Evolutionary conservation across 2,329 filamentous ascomycete species (phyloP).

Genomic region (Epichloe uncinata): DNA sequence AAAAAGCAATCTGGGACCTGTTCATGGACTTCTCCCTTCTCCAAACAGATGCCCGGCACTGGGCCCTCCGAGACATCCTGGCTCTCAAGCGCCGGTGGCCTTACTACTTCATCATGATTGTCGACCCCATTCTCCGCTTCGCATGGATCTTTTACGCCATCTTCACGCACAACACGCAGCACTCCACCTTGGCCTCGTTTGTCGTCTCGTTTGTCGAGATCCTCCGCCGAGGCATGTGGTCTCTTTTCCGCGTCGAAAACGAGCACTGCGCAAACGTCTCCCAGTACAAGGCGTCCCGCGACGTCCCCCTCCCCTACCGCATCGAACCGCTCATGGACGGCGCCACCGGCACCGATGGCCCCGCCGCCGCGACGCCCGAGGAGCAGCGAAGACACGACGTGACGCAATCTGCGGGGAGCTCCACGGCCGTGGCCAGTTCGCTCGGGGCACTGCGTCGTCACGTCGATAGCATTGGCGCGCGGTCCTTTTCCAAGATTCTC

Average conservation of each 20-base stretch:
- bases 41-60: constrained; percentile 56
- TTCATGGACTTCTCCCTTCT: constrained; percentile 95
- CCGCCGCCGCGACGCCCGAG: constrained; percentile 3
- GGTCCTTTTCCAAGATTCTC: constrained; percentile 48
- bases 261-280: constrained; percentile 90
- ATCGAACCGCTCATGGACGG: constrained; percentile 36
- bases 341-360: too few species aligned
- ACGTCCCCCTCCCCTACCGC: constrained; percentile 68
- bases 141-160: constrained; percentile 92
- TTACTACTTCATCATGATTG: constrained; percentile 74
- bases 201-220: constrained; percentile 66
- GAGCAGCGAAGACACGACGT: too few species aligned
- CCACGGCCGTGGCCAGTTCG: constrained; percentile 12
- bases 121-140: constrained; percentile 79
- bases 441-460: constrained; percentile 18
- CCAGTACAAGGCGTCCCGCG: constrained; percentile 77
- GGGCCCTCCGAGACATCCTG: constrained; percentile 60
- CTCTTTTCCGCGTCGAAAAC: constrained; percentile 88
- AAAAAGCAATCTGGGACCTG: constrained; percentile 70
- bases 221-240: constrained; percentile 78
- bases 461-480: constrained; percentile 17
- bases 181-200: constrained; percentile 74
- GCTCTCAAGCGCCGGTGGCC: constrained; percentile 67
- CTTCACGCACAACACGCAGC: constrained; percentile 65
- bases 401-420: too few species aligned